Base-by-base conservation (phyloP, 1,284 basidiomycete species). In the Sphagnurus paluster region DNA sequence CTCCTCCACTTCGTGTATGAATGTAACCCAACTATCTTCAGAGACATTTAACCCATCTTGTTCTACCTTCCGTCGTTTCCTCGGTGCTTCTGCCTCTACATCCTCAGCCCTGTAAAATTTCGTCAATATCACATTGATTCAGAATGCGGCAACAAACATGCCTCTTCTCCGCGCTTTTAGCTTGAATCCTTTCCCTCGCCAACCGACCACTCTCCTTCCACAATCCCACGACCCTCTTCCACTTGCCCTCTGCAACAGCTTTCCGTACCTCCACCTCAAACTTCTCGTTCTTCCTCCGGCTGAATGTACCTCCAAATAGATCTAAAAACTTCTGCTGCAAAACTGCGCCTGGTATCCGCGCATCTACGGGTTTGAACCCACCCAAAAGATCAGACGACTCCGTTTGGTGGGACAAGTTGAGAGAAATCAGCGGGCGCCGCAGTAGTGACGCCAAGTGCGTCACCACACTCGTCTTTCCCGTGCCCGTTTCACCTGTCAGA, bases 401-500 rank as follows among this genome's bases (percentile, higher is more conserved):
- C 1, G 95, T 98, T 69, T 99, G 97, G 60, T 97, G 95, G 1
- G 93, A 97, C 60, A 99, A 67, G 62, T 99, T 99, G 53, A 99
- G 79, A 0, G 93, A 93, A 33, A 93, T 79, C 33, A 99, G 76
- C 0, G 87, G 84, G 28, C 84, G 82, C 13, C 80, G 80, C 23
- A 97, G 76, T n/a, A 91, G 68, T 3, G 83, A 77, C 14, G 97
- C 90, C 17, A 99, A 77, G 56, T 97, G 85, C 17, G 94, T 92
- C 14, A 99, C 82, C 2, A 87, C 80, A 35, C 94, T 97, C 2
- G 97, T 99, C 70, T 99, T 99, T 28, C 97, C 97, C 1, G 97
- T 99, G 33, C 97, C 97, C 0, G 97, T 99, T 72, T 99, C 97
- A 44, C 97, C 97, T 0, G 96, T 95, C 16, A 99, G 79, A 2